A percentile compares a stretch with the other conserved stretches of the same genome.
Evolutionary conservation across 768 basidiomycete genomes (phyloP).

Genomic region (Tulasnella sp.): DNA sequence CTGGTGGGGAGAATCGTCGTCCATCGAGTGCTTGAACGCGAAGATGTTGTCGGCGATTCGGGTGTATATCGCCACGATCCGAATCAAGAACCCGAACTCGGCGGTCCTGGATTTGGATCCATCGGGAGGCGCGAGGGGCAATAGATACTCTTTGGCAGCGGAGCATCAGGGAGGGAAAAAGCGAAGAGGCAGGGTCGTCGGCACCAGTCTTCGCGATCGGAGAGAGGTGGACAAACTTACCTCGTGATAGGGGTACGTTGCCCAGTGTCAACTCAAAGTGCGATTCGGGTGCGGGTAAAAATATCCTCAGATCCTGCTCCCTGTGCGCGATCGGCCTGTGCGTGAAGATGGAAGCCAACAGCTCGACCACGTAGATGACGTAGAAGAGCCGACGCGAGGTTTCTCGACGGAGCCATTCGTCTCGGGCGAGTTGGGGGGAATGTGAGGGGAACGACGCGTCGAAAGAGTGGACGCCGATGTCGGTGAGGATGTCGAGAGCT

Average conservation of each 20-base stretch:
- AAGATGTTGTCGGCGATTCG: slow-evolving; percentile 37
- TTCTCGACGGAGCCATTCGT: slow-evolving; percentile 24
- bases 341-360: slow-evolving; percentile 32
- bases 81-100: slow-evolving; percentile 67
- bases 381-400: slow-evolving; percentile 74
- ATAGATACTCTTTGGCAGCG: slow-evolving; percentile 51
- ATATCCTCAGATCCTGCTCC: slow-evolving; percentile 29
- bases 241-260: neutral
- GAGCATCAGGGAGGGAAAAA: neutral
- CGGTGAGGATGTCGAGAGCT: slow-evolving; percentile 54
- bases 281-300: slow-evolving; percentile 71
- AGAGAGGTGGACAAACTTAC: slow-evolving; percentile 1
- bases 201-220: neutral
- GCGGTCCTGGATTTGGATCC: slow-evolving; percentile 48
- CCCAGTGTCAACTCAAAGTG: slow-evolving; percentile 50
- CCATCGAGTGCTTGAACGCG: neutral
- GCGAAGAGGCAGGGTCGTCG: neutral
- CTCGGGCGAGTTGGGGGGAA: slow-evolving; percentile 32
- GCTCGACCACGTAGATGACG: slow-evolving; percentile 56
- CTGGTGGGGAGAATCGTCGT: neutral
- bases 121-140: slow-evolving; percentile 36
- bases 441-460: slow-evolving; percentile 27
- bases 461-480: slow-evolving; percentile 51
- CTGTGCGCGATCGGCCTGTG: slow-evolving; percentile 16
- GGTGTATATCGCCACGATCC: slow-evolving; percentile 51